Evolutionary conservation across 2,329 filamentous ascomycete genomes (phyloP).

Genomic region (Ilyonectria robusta): DNA sequence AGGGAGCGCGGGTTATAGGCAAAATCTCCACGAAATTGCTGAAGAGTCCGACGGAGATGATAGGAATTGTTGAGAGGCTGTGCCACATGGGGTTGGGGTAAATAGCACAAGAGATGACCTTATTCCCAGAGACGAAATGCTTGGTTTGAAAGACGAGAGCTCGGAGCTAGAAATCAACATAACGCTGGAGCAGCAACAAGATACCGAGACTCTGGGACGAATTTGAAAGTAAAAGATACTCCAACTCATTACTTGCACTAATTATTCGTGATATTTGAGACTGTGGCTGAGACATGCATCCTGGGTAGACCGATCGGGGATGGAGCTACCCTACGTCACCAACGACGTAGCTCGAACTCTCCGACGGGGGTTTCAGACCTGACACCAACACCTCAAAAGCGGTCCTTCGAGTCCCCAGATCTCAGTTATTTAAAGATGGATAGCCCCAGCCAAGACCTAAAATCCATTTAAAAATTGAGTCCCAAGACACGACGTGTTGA

Average conservation of each 20-base stretch:
- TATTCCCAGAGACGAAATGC: not conserved
- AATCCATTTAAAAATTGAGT: not conserved
- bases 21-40: not conserved
- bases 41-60: constrained; percentile 20
- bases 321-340: constrained; percentile 15
- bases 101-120: not conserved
- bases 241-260: not conserved
- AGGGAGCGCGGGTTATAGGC: not conserved
- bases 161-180: not conserved
- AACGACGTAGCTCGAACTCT: not conserved
- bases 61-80: constrained; percentile 23
- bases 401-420: no score
- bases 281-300: not conserved
- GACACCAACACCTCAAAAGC: not conserved
- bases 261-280: constrained; percentile 8
- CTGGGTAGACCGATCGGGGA: constrained; percentile 3
- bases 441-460: not conserved
- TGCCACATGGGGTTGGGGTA: not conserved
- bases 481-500: not conserved
- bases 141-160: not conserved
- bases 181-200: no score
- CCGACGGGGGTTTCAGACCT: constrained; percentile 10
- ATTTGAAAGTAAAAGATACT: no score
- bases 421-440: no score
- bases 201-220: no score